Percentiles rank a stretch among this genome's conserved stretches.
Evolutionary conservation across 495 filamentous ascomycete species (phyloP).

Genomic region (Aspergillus affinis): DNA sequence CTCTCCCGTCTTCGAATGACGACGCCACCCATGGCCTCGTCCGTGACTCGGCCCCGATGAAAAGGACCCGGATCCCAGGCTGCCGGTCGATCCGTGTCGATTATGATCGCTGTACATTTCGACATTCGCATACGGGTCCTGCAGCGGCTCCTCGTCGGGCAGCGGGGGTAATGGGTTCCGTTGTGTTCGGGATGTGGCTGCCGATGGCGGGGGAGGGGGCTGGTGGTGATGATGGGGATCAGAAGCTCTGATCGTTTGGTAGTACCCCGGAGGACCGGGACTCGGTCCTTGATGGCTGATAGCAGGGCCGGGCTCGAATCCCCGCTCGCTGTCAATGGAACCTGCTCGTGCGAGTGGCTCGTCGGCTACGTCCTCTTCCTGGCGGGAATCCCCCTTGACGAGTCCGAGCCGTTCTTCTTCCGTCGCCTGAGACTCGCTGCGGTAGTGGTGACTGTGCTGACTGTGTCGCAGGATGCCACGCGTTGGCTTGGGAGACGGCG

Average conservation of each 20-base stretch:
- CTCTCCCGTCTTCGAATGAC: constrained; percentile 20
- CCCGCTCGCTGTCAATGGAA: constrained; percentile 25
- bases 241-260: constrained; percentile 3
- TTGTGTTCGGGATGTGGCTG: constrained; percentile 9
- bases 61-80: constrained; percentile 17
- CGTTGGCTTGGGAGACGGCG: constrained; percentile 26
- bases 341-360: constrained; percentile 32
- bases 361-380: constrained; percentile 25
- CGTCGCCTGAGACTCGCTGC: constrained; percentile 37
- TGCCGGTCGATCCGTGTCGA: constrained; percentile 12
- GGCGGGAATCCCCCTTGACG: constrained; percentile 67
- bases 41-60: constrained; percentile 4
- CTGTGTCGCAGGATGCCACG: constrained; percentile 46
- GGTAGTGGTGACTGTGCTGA: constrained; percentile 32
- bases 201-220: constrained; percentile 10
- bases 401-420: constrained; percentile 90
- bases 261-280: neutral
- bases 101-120: neutral
- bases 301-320: constrained; percentile 15
- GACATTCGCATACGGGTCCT: constrained; percentile 9
- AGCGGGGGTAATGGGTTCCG: constrained; percentile 23
- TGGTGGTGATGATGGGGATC: neutral
- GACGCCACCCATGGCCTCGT: constrained; percentile 35
- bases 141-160: constrained; percentile 19
- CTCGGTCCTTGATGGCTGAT: neutral